A percentile compares a stretch with the other conserved stretches of the same genome.
phyloP scores from a whole-genome alignment of 2,329 filamentous ascomycete species.

The Piedraia hortae region DNA sequence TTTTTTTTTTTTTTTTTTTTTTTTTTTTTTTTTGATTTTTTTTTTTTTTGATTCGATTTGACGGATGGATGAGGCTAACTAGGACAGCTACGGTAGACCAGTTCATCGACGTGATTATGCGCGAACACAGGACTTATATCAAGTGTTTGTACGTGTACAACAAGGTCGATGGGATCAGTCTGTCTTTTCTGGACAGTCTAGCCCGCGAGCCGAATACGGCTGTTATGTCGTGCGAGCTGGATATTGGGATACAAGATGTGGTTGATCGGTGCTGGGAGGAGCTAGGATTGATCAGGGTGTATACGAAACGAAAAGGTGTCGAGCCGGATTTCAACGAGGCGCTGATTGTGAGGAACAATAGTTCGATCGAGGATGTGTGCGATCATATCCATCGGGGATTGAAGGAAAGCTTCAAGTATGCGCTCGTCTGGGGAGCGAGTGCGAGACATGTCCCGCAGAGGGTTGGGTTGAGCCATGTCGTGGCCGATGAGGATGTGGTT shows the following conservation, averaged over 20 bases:
- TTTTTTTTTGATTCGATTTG: too few relatives aligned
- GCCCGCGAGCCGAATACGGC: conserved; percentile 81
- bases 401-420: conserved; percentile 98
- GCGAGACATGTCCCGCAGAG: conserved; percentile 84
- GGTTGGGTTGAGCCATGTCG: conserved; percentile 59
- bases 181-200: conserved; percentile 78
- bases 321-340: conserved; percentile 80
- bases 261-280: conserved; percentile 91
- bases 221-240: conserved; percentile 92
- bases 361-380: conserved; percentile 87
- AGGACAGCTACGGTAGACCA: conserved; percentile 64
- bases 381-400: conserved; percentile 78
- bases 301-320: conserved; percentile 81
- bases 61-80: too few relatives aligned
- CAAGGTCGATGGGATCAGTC: conserved; percentile 87
- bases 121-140: conserved; percentile 95
- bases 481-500: conserved; percentile 42
- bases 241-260: conserved; percentile 78
- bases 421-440: conserved; percentile 89
- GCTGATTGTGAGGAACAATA: conserved; percentile 67
- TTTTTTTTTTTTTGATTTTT: not conserved
- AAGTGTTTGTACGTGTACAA: conserved; percentile 91
- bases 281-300: conserved; percentile 65
- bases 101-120: conserved; percentile 98
- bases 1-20: not conserved